A percentile compares a stretch with the other conserved stretches of the same genome.
These are phyloP conservation scores for Eimeria sp. DNA, from an alignment of 169 alveolate species.

Conservation along the genomic window DNA sequence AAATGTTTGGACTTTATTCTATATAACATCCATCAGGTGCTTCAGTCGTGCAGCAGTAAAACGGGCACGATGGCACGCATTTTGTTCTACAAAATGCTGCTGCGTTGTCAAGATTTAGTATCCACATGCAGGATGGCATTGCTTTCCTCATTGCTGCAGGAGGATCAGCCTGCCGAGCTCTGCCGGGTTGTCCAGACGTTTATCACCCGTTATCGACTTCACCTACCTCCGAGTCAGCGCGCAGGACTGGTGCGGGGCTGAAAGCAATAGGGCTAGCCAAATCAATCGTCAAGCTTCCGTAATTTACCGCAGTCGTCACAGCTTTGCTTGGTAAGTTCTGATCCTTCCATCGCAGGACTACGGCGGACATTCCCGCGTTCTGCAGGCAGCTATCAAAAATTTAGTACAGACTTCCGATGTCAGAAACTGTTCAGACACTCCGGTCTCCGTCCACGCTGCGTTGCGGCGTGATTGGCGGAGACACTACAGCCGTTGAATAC, in stretches of 20 bases:
- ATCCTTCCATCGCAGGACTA: background rate
- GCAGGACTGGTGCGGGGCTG: slow-evolving; percentile 51
- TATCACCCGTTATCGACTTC: slow-evolving; percentile 72
- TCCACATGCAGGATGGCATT: background rate
- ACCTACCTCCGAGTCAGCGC: slow-evolving; percentile 80
- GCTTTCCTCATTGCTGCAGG: slow-evolving; percentile 44
- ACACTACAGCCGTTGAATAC: background rate
- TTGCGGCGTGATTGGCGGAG: background rate
- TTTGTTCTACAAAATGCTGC: background rate
- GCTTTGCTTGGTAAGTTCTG: background rate
- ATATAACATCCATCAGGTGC: background rate
- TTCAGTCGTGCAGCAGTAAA: background rate
- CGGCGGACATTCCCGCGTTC: background rate
- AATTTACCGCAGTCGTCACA: slow-evolving; percentile 33
- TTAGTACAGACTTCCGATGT: background rate
- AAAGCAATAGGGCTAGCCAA: background rate
- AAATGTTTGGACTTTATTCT: background rate
- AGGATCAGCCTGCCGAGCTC: slow-evolving; percentile 82
- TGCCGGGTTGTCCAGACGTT: slow-evolving; percentile 76
- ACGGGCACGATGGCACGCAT: background rate
- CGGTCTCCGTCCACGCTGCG: background rate
- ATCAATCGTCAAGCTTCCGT: background rate
- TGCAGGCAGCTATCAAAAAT: slow-evolving; percentile 3
- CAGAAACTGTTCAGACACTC: background rate
- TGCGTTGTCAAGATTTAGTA: background rate